Evolutionary conservation across 2,329 filamentous ascomycete genomes (phyloP), one percentile per base, ranked within the genome.

Genomic region (Fusarium anthophilum): DNA sequence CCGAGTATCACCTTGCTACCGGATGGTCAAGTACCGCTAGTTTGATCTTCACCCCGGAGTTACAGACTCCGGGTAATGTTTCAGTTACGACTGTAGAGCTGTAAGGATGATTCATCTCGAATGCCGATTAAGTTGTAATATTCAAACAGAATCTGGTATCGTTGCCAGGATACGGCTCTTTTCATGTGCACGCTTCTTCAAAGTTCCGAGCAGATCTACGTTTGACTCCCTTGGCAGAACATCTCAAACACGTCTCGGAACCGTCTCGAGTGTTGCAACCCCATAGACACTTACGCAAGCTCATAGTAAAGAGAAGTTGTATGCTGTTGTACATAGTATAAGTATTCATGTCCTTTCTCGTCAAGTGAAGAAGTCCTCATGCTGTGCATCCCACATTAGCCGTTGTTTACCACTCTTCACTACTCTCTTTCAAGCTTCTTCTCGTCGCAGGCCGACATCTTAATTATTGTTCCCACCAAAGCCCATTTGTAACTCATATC

Each of bases 401-500:
- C 44, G 45, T 73, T 44, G 37, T 60, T 41, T 35, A 45, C 43
- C 37, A 63, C 50, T 38, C 30, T 51, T 50, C 59, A 59, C 41
- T 30, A 61, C 44, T 62, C 57, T 56, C 38, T 56, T 61, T 44
- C 45, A 64, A 56, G 53, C 61, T 57, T 69, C 53, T 80, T 78
- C 78, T 82, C 79, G 86, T 88, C 87, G 87, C 87, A 85, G 87
- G 86, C 79, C 87, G 86, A 88, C 86, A 80, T 81, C 37, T 77
- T 64, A 66, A 76, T 79, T 75, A 80, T 74, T 60, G 74, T 15
- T 48, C 47, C 43, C 58, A 63, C 39, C 47, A 57, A 50, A 45
- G 35, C 44, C 75, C 74, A 69, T 77, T 63, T 54, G 60, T 59
- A 51, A 53, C 41, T 48, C 20, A 38, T 38, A 58, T 43, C 45